Conservation (phyloP, 768 basidiomycete genomes). For the Rhizopogon rudus region DNA sequence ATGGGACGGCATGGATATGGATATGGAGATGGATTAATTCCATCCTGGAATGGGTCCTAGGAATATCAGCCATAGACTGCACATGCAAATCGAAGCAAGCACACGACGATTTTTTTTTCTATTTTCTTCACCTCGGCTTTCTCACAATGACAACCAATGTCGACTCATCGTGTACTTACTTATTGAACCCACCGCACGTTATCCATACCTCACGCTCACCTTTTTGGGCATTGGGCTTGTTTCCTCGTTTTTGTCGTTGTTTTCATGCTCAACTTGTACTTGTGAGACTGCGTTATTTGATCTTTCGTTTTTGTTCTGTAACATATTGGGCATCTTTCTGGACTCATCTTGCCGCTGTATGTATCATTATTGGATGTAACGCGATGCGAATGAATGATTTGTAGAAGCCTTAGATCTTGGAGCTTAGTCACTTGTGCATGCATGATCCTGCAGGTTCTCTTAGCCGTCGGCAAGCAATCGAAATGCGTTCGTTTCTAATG, state of each 20-base stretch:
- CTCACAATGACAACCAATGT: neutral
- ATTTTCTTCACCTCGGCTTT: neutral
- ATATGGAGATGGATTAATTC: slow-evolving; percentile 27
- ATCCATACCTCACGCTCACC: neutral
- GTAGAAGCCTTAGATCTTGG: neutral
- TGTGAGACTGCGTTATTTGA: neutral
- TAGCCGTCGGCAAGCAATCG: neutral
- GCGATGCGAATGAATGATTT: neutral
- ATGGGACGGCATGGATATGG: slow-evolving; percentile 55
- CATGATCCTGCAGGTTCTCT: neutral
- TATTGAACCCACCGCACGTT: neutral
- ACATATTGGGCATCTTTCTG: slow-evolving; percentile 1
- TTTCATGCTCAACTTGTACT: neutral
- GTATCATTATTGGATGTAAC: slow-evolving; percentile 7
- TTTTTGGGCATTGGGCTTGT: neutral
- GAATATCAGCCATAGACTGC: neutral
- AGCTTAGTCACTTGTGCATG: neutral
- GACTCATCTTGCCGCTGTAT: slow-evolving; percentile 3
- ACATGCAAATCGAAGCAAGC: neutral
- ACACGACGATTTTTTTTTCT: neutral
- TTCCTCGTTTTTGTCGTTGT: neutral
- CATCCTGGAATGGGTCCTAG: neutral
- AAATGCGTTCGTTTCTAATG: neutral
- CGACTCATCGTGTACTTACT: neutral
- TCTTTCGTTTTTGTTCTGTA: slow-evolving; percentile 1